Base-by-base conservation (phyloP, 257 asterid species). In the Jasminum sambac region DNA sequence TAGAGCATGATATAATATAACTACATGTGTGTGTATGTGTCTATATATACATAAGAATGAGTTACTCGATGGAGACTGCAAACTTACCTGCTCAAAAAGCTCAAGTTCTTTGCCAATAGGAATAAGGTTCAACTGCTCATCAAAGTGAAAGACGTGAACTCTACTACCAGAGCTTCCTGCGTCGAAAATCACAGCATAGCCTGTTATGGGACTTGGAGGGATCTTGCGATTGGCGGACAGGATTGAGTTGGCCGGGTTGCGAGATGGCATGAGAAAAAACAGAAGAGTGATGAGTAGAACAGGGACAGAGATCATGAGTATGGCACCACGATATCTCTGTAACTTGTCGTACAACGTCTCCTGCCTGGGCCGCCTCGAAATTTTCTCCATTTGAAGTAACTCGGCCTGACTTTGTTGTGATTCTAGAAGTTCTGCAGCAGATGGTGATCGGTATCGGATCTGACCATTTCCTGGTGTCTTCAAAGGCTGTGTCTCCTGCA, bases 131-230 rank as follows among this genome's bases (percentile, higher is more conserved):
- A 92, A 84, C 59, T 79, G 72, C 59, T 85, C 70, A 67, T 88
- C 77, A 75, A 92, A 92, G 78, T 95, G 81, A 70, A 92, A 92
- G 24, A 88, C 97, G 52, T 92, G 98, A 55, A 90, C 98, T 78
- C 98, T 80, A 73, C 96, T 92, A 40, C 97, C 98, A 1, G 98
- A 90, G 75, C 98, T 92, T 7, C 98, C 96, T 0, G 98, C 98
- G 61, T 92, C 97, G 68, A 92, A 92, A 63, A 92, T 84, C 52
- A 90, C 97, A 0, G 98, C 98, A 68, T 90, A 92, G 0, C 72
- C 74, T 64, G 83, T 76, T 83, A 63, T 73, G 73, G 63, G 83
- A 48, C 81, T 13, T 36, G 84, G 81, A 38, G 86, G 74, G 67
- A 84, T 70, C 69, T 78, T 81, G 41, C 88, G 71, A 11, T 84